These are phyloP conservation scores for Setomelanomma holmii DNA, from an alignment of 2,329 filamentous ascomycete species.

Conservation along the genomic window DNA sequence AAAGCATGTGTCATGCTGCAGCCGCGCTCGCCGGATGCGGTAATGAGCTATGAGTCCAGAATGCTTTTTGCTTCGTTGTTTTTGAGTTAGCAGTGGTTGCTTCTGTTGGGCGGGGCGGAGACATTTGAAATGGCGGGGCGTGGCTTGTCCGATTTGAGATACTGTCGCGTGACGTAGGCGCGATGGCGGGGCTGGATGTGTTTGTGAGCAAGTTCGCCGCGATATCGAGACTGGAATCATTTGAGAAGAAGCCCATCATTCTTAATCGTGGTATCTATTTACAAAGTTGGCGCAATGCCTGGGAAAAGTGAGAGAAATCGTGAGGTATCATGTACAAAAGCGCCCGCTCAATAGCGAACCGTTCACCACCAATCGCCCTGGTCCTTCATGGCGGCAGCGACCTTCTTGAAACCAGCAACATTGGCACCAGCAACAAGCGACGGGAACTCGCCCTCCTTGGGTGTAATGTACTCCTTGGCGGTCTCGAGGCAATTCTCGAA, in stretches of 20 bases:
- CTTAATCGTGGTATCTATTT: slow-evolving; percentile 31
- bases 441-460: slow-evolving; percentile 82
- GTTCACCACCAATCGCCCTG: slow-evolving; percentile 88
- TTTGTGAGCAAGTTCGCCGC: neutral
- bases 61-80: slow-evolving; percentile 8
- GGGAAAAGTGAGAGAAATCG: slow-evolving; percentile 25
- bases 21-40: slow-evolving; percentile 5
- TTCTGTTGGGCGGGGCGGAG: slow-evolving; percentile 8
- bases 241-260: slow-evolving; percentile 10
- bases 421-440: slow-evolving; percentile 92
- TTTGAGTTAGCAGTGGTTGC: neutral
- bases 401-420: slow-evolving; percentile 98
- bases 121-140: neutral
- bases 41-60: slow-evolving; percentile 5
- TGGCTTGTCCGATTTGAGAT: neutral
- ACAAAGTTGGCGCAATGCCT: slow-evolving; percentile 22
- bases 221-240: neutral
- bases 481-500: slow-evolving; percentile 90
- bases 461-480: slow-evolving; percentile 84
- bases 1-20: neutral
- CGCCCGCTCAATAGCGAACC: slow-evolving; percentile 12
- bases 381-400: slow-evolving; percentile 90
- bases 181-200: neutral
- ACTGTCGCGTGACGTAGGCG: neutral
- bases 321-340: slow-evolving; percentile 35